Conservation (phyloP, 768 basidiomycete genomes). For the Suillus americanus region DNA sequence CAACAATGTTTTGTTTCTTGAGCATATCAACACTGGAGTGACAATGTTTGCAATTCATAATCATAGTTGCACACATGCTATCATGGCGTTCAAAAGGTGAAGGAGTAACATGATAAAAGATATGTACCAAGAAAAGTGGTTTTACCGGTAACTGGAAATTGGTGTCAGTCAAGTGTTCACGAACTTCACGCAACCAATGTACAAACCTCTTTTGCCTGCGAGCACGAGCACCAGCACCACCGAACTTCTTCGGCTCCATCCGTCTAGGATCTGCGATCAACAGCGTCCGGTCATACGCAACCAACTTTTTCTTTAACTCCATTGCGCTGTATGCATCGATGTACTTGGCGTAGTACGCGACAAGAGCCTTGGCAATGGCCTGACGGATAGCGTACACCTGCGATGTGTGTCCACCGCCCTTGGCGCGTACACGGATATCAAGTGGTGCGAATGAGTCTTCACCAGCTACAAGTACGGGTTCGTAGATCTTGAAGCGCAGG, state of each 20-base stretch:
- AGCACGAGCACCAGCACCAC: constrained; percentile 96
- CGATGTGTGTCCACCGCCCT: constrained; percentile 99
- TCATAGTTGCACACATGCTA: constrained; percentile 34
- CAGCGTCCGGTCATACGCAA: constrained; percentile 90
- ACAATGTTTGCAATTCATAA: constrained; percentile 17
- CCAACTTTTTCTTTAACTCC: constrained; percentile 97
- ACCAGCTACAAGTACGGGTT: constrained; percentile 91
- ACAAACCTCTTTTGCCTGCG: constrained; percentile 93
- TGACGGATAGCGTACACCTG: constrained; percentile 99
- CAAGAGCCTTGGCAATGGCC: constrained; percentile 95
- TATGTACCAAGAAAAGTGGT: constrained; percentile 25
- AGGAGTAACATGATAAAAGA: constrained; percentile 47
- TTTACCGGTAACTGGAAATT: constrained; percentile 65
- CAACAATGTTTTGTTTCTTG: neutral
- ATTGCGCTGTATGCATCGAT: constrained; percentile 95
- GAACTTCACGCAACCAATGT: neutral
- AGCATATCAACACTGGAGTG: neutral
- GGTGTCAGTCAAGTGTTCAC: neutral
- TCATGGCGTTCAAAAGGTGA: constrained; percentile 36
- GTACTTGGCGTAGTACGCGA: constrained; percentile 99
- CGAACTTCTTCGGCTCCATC: constrained; percentile 99
- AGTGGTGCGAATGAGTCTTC: constrained; percentile 84
- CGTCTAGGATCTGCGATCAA: constrained; percentile 94
- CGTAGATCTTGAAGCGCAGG: constrained; percentile 97
- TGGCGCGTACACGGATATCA: constrained; percentile 97